Percentiles rank a stretch among this genome's conserved stretches.
Evolutionary conservation across 208 protist genomes (phyloP).

Genomic region (Wallacemonas sp.): DNA sequence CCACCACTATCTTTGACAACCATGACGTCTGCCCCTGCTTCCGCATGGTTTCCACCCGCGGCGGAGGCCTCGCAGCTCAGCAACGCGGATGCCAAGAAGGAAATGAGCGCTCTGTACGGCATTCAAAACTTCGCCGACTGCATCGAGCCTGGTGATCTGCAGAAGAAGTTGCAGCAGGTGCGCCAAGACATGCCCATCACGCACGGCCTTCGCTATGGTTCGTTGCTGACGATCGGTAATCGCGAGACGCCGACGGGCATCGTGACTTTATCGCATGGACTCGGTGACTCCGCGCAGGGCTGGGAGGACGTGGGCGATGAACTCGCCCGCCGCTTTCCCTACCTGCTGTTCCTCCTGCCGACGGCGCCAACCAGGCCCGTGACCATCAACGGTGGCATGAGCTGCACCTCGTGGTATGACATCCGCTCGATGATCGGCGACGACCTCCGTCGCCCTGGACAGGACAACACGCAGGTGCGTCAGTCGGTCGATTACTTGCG

Average conservation of each 20-base stretch:
- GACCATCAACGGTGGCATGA: slow-evolving; percentile 86
- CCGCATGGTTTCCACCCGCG: background rate
- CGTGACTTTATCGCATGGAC: slow-evolving; percentile 91
- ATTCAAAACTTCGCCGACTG: slow-evolving; percentile 69
- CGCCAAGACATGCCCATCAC: slow-evolving; percentile 55
- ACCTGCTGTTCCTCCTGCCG: slow-evolving; percentile 92
- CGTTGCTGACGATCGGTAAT: slow-evolving; percentile 73
- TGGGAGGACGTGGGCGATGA: slow-evolving; percentile 84
- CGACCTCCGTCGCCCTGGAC: slow-evolving; percentile 24
- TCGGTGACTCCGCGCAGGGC: slow-evolving; percentile 88
- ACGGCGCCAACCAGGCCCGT: slow-evolving; percentile 82
- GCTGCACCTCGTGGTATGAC: slow-evolving; percentile 94
- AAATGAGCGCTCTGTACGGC: slow-evolving; percentile 64
- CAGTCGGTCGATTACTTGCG: slow-evolving; percentile 73
- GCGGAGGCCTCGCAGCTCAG: slow-evolving; percentile 26
- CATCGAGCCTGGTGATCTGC: slow-evolving; percentile 68
- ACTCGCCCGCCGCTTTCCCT: slow-evolving; percentile 61
- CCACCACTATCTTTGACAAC: background rate
- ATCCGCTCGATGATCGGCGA: slow-evolving; percentile 58
- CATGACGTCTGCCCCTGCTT: background rate
- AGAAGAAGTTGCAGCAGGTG: slow-evolving; percentile 50
- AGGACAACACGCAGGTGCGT: slow-evolving; percentile 50
- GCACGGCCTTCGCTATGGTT: slow-evolving; percentile 63
- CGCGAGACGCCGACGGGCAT: slow-evolving; percentile 61
- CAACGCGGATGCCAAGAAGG: slow-evolving; percentile 66